These are phyloP conservation scores for Chrysanthemum lavandulifolium DNA, from an alignment of 129 eudicot genomes.

Conservation along the genomic window DNA sequence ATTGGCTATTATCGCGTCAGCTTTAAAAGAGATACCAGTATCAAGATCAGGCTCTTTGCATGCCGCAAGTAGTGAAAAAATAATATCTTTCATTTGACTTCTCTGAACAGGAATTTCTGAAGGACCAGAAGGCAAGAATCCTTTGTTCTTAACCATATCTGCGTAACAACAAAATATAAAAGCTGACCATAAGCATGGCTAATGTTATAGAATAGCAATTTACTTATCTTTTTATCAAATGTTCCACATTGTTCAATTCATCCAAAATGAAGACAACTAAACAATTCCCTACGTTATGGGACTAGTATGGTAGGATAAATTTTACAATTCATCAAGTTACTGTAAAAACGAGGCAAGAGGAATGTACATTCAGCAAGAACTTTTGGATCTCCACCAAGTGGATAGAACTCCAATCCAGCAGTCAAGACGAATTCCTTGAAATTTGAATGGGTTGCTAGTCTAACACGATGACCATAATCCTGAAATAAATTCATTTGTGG, in stretches of 20 bases:
- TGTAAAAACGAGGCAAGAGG: constrained; percentile 17
- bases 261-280: too few species aligned
- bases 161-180: constrained; percentile 24
- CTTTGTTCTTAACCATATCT: constrained; percentile 99
- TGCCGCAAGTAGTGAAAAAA: constrained; percentile 81
- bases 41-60: constrained; percentile 97
- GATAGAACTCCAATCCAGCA: constrained; percentile 99
- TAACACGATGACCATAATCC: constrained; percentile 99
- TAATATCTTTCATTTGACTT: constrained; percentile 87
- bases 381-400: constrained; percentile 98
- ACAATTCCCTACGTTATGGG: too few species aligned
- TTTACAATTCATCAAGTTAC: constrained; percentile 9
- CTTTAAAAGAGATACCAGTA: constrained; percentile 82
- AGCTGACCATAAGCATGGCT: not conserved
- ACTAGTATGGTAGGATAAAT: too few species aligned
- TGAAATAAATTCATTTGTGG: constrained; percentile 39
- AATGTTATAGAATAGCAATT: too few species aligned
- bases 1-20: constrained; percentile 98
- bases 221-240: too few species aligned
- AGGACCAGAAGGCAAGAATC: constrained; percentile 98
- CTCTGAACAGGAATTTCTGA: constrained; percentile 93
- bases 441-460: constrained; percentile 96
- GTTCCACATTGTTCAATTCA: too few species aligned
- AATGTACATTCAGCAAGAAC: constrained; percentile 96
- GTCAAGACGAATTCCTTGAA: constrained; percentile 94